A percentile compares a stretch with the other conserved stretches of the same genome.
Conservation (phyloP, 2,329 filamentous ascomycete genomes). For the Ophiostoma ips region DNA sequence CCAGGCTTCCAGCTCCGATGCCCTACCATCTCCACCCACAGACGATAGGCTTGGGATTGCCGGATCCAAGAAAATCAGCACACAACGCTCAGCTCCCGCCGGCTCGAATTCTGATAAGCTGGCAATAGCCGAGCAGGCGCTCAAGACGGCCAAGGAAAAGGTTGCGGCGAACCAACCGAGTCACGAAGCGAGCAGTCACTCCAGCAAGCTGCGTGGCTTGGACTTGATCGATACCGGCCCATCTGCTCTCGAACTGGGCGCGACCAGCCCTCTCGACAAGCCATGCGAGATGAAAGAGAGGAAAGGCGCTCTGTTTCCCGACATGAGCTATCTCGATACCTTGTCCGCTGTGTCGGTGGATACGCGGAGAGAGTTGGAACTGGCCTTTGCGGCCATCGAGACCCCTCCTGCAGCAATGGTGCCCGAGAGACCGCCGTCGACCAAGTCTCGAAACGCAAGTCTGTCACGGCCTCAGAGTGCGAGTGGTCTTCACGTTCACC, state of each 20-base stretch:
- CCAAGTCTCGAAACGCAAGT: slow-evolving; percentile 26
- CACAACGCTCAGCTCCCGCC: not conserved
- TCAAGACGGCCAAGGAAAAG: not conserved
- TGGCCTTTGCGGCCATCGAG: not conserved
- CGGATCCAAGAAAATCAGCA: not conserved
- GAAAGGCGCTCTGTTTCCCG: not conserved
- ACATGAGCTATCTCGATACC: not conserved
- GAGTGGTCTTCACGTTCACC: not conserved
- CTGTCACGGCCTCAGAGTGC: slow-evolving; percentile 3
- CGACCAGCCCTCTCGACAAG: not conserved
- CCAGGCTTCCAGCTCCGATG: not conserved
- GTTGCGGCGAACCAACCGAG: not conserved
- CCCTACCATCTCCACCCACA: not conserved
- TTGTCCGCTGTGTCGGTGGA: not conserved
- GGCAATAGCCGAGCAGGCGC: not conserved
- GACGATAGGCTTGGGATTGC: not conserved
- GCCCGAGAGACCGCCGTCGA: slow-evolving; percentile 17
- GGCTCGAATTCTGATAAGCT: not conserved
- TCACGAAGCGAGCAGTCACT: not conserved
- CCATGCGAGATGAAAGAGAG: not conserved
- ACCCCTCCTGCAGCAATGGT: not conserved
- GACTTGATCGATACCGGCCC: not conserved
- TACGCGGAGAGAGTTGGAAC: not conserved
- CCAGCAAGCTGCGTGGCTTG: not conserved
- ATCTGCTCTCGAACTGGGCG: not conserved